Percentiles rank a stretch among this genome's conserved stretches.
phyloP scores from a whole-genome alignment of 495 filamentous ascomycete species.

The Aspergillus olivimuriae region DNA sequence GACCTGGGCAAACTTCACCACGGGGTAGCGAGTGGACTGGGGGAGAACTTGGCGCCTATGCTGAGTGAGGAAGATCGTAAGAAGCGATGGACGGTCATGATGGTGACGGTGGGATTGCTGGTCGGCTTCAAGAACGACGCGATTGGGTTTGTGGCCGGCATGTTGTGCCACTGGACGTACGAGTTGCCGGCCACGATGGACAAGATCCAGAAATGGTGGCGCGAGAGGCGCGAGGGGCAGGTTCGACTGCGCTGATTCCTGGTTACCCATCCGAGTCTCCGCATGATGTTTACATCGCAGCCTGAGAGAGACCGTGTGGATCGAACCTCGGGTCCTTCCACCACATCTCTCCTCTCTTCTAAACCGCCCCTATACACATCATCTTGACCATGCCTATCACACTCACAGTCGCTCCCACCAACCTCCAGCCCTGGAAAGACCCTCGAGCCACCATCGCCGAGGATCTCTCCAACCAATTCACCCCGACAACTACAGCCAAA shows the following conservation, averaged over 20 bases:
- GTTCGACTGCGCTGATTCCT: constrained; percentile 19
- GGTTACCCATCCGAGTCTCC: no score
- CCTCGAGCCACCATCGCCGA: no score
- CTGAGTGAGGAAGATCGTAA: constrained; percentile 55
- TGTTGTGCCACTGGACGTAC: constrained; percentile 60
- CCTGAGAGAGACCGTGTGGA: neutral
- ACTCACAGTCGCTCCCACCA: no score
- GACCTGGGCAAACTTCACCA: constrained; percentile 42
- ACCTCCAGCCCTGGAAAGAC: no score
- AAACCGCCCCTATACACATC: no score
- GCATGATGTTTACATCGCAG: neutral
- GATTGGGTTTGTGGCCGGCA: constrained; percentile 75
- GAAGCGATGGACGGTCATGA: constrained; percentile 79
- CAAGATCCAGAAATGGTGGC: constrained; percentile 21
- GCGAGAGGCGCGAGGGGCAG: constrained; percentile 17
- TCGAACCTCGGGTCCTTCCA: no score
- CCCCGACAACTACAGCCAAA: no score
- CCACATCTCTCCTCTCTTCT: no score
- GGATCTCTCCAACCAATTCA: no score
- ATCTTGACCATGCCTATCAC: no score
- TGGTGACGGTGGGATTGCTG: constrained; percentile 72
- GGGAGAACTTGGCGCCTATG: constrained; percentile 28
- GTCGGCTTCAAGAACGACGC: constrained; percentile 88
- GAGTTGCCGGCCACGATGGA: constrained; percentile 28
- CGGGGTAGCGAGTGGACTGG: constrained; percentile 32